Percentiles rank a stretch among this genome's conserved stretches.
Evolutionary conservation across 306 rosid genomes (phyloP).

Genomic region (Cucurbita moschata): DNA sequence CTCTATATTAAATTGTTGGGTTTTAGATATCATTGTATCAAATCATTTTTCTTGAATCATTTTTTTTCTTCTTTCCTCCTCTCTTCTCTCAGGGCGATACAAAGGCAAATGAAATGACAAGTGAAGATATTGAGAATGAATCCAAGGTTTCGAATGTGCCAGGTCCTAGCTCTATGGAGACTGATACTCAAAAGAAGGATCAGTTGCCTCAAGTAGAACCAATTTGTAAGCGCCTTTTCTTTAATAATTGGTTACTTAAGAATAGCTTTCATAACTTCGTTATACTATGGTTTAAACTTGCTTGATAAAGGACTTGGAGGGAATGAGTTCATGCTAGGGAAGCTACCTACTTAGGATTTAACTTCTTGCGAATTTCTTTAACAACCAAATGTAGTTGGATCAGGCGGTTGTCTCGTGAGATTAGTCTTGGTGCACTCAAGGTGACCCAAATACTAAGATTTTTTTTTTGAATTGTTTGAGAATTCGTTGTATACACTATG

Average conservation of each 20-base stretch:
- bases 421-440: neutral
- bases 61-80: constrained; percentile 5
- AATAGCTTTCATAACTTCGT: neutral
- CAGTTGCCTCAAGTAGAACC: constrained; percentile 50
- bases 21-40: neutral
- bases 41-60: neutral
- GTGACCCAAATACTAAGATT: neutral
- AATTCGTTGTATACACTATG: neutral
- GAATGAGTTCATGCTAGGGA: too few relatives aligned
- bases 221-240: constrained; percentile 37
- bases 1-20: neutral
- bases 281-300: neutral
- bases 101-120: constrained; percentile 33
- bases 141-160: constrained; percentile 28
- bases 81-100: constrained; percentile 44
- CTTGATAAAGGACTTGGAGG: neutral
- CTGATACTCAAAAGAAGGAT: constrained; percentile 32
- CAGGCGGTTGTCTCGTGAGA: neutral
- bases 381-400: neutral
- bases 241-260: constrained; percentile 3
- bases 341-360: neutral
- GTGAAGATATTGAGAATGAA: constrained; percentile 42
- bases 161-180: constrained; percentile 29
- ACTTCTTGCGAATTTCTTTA: too few relatives aligned
- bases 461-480: neutral